Conservation (phyloP, 108 stramenopile genomes). For the Conticribra weissflogii region DNA sequence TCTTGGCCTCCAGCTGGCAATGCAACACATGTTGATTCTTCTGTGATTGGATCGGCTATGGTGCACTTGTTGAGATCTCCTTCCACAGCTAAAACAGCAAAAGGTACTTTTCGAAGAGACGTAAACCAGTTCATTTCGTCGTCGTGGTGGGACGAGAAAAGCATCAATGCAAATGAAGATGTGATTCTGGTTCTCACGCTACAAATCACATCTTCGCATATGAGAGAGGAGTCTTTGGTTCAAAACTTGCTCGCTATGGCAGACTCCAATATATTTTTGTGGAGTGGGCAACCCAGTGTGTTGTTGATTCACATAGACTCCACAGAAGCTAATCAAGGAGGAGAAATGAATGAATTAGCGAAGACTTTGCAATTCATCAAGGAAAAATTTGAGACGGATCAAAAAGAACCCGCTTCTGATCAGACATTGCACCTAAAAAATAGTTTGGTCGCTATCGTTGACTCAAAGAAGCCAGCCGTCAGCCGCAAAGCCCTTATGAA, state of each 20-base stretch:
- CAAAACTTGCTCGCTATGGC: slow-evolving; percentile 53
- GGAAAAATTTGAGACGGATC: slow-evolving; percentile 26
- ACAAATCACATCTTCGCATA: slow-evolving; percentile 63
- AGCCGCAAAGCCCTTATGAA: slow-evolving; percentile 86
- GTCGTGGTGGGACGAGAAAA: slow-evolving; percentile 53
- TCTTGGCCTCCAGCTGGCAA: slow-evolving; percentile 28
- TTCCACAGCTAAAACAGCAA: slow-evolving; percentile 26
- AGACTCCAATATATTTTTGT: slow-evolving; percentile 67
- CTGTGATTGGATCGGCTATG: slow-evolving; percentile 13
- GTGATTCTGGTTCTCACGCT: slow-evolving; percentile 80
- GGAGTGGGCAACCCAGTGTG: slow-evolving; percentile 78
- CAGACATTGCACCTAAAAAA: slow-evolving; percentile 36
- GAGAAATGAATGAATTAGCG: slow-evolving; percentile 5
- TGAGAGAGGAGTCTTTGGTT: slow-evolving; percentile 45
- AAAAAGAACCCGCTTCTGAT: not conserved
- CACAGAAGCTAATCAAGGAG: not conserved
- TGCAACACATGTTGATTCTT: not conserved
- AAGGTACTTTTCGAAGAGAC: slow-evolving; percentile 13
- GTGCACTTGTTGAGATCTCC: slow-evolving; percentile 41
- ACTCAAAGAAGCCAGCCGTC: slow-evolving; percentile 37
- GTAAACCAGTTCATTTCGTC: slow-evolving; percentile 12
- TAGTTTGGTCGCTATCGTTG: slow-evolving; percentile 60
- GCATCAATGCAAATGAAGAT: slow-evolving; percentile 56
- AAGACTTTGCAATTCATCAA: slow-evolving; percentile 35
- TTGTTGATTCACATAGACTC: slow-evolving; percentile 65